These are phyloP conservation scores for Colletotrichum tabaci DNA, from an alignment of 2,329 filamentous ascomycete genomes.

Conservation along the genomic window DNA sequence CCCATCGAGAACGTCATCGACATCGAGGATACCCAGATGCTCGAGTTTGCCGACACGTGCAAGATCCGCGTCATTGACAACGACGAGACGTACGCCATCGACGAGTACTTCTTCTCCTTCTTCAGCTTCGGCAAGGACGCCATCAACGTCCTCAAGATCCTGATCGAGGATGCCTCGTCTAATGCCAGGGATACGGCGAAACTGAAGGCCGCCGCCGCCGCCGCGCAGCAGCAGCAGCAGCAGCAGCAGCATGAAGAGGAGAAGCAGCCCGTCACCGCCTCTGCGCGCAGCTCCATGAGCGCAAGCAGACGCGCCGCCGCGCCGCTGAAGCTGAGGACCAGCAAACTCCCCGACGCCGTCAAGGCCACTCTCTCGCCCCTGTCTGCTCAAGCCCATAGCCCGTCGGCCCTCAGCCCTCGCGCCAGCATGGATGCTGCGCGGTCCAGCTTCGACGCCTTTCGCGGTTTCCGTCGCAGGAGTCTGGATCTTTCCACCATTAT, in stretches of 20 bases:
- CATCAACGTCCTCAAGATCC: slow-evolving; percentile 80
- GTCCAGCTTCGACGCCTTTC: slow-evolving; percentile 68
- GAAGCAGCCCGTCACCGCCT: slow-evolving; percentile 16
- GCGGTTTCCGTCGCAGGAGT: slow-evolving; percentile 64
- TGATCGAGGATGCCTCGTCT: slow-evolving; percentile 76
- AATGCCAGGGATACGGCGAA: slow-evolving; percentile 43
- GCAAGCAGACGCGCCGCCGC: slow-evolving; percentile 33
- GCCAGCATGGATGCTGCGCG: slow-evolving; percentile 68
- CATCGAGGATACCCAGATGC: slow-evolving; percentile 90
- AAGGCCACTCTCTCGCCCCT: slow-evolving; percentile 72
- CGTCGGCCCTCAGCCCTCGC: slow-evolving; percentile 66
- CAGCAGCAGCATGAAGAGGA: slow-evolving; percentile 18
- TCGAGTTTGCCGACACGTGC: slow-evolving; percentile 93
- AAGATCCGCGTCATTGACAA: slow-evolving; percentile 95
- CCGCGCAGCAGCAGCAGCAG: too few relatives aligned
- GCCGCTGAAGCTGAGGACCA: slow-evolving; percentile 53
- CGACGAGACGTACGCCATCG: slow-evolving; percentile 93
- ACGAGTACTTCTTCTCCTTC: slow-evolving; percentile 99
- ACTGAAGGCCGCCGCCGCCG: slow-evolving; percentile 8
- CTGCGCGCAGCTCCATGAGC: slow-evolving; percentile 43
- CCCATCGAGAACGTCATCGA: slow-evolving; percentile 92
- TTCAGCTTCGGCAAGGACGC: slow-evolving; percentile 90
- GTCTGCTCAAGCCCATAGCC: slow-evolving; percentile 56
- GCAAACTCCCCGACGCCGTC: slow-evolving; percentile 69
- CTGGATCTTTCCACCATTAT: slow-evolving; percentile 64